Conservation (phyloP, 441 rosid genomes). For the Melastoma candidum region DNA sequence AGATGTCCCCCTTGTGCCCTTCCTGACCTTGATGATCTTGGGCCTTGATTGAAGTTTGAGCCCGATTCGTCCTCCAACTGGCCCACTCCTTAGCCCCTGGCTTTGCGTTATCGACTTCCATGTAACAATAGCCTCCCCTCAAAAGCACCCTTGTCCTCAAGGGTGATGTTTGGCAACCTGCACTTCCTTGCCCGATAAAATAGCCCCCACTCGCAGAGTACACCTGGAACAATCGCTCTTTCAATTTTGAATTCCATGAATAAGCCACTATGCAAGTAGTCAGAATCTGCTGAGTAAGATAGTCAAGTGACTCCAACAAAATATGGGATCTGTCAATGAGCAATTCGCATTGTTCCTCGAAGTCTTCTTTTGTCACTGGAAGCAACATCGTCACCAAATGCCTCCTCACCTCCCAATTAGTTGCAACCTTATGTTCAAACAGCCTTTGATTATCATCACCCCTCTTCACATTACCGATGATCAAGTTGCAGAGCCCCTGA, state of each 20-base stretch:
- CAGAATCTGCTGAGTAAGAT: slow-evolving; percentile 48
- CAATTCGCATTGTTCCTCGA: slow-evolving; percentile 87
- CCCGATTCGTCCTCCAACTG: no score
- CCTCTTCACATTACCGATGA: slow-evolving; percentile 49
- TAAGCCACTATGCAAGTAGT: slow-evolving; percentile 56
- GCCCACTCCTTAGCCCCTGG: no score
- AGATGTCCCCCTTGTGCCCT: no score
- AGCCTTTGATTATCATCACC: slow-evolving; percentile 70
- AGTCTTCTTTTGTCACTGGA: slow-evolving; percentile 71
- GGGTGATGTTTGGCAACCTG: no score
- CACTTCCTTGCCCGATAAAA: no score
- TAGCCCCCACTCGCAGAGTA: slow-evolving; percentile 58
- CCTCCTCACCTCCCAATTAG: slow-evolving; percentile 74
- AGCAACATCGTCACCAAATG: slow-evolving; percentile 81
- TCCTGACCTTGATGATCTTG: no score
- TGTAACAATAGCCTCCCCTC: no score
- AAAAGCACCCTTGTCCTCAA: no score
- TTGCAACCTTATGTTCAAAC: slow-evolving; percentile 60
- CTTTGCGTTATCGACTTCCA: no score
- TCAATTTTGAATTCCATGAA: slow-evolving; percentile 92
- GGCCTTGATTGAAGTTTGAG: no score
- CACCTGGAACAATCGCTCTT: slow-evolving; percentile 97
- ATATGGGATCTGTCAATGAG: slow-evolving; percentile 81
- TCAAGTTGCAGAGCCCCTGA: slow-evolving; percentile 35
- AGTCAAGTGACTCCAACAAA: slow-evolving; percentile 79